Conservation (phyloP, 306 rosid genomes). For the Morella rubra region DNA sequence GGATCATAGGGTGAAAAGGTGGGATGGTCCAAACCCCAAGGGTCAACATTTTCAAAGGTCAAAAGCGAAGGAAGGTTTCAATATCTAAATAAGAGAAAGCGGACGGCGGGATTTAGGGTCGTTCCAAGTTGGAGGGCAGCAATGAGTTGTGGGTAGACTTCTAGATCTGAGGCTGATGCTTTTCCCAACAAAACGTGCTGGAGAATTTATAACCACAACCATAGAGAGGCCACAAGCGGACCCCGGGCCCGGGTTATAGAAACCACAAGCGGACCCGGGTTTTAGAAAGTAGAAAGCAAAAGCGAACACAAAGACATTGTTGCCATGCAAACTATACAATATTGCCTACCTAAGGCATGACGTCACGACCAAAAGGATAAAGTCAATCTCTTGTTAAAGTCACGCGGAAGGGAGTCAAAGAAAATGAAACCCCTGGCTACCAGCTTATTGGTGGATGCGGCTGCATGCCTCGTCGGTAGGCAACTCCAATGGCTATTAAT, state of each 20-base stretch:
- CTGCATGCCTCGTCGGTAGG: no score
- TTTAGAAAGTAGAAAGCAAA: no score
- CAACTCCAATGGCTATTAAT: no score
- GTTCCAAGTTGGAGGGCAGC: background rate
- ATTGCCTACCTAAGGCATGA: no score
- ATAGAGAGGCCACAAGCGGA: background rate
- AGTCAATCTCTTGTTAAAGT: no score
- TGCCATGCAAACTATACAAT: no score
- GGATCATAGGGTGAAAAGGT: background rate
- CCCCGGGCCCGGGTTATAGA: background rate
- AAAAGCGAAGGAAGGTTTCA: background rate
- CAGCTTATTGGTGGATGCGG: no score
- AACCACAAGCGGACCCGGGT: background rate
- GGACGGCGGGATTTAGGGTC: background rate
- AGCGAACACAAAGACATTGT: no score
- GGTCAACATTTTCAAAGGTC: slow-evolving; percentile 51
- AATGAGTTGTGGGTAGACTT: no score
- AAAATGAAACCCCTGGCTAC: no score
- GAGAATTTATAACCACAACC: background rate
- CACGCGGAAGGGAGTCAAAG: no score
- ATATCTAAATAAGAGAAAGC: background rate
- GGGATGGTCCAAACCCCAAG: background rate
- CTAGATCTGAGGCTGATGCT: background rate
- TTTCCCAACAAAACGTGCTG: background rate
- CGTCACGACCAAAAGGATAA: no score